A percentile compares a stretch with the other conserved stretches of the same genome.
These are phyloP conservation scores for Apiospora arundinis DNA, from an alignment of 2,329 filamentous ascomycete genomes.

Conservation along the genomic window DNA sequence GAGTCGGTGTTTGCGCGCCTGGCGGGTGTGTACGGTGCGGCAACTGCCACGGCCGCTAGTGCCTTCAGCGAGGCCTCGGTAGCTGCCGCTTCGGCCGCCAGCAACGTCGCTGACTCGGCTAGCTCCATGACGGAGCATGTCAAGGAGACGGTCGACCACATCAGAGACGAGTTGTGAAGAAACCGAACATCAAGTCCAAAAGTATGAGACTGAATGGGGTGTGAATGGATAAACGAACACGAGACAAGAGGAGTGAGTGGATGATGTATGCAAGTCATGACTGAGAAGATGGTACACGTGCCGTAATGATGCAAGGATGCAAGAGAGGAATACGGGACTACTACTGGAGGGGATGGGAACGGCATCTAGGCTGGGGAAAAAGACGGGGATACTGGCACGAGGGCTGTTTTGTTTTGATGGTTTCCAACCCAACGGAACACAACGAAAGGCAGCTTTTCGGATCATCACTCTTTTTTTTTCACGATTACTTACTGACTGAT, in stretches of 20 bases:
- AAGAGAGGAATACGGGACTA: not conserved
- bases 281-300: not conserved
- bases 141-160: slow-evolving; percentile 34
- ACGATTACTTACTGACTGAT: slow-evolving; percentile 11
- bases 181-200: not conserved
- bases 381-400: not conserved
- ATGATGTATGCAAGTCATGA: not conserved
- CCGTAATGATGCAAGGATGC: slow-evolving; percentile 9
- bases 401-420: not conserved
- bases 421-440: not conserved
- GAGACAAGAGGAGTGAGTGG: not conserved
- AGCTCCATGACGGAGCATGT: slow-evolving; percentile 34
- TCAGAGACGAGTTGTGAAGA: slow-evolving; percentile 34
- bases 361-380: slow-evolving; percentile 7
- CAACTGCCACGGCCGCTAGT: slow-evolving; percentile 60
- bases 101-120: slow-evolving; percentile 34
- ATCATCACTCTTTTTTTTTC: slow-evolving; percentile 15
- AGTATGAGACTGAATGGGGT: not conserved
- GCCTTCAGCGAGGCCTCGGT: slow-evolving; percentile 44
- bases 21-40: slow-evolving; percentile 74
- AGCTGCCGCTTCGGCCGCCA: slow-evolving; percentile 35
- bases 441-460: not conserved
- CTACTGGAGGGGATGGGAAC: not conserved
- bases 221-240: not conserved
- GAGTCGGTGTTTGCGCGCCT: slow-evolving; percentile 80